phyloP scores from a whole-genome alignment of 345 rosid genomes.

The Gossypium herbaceum region DNA sequence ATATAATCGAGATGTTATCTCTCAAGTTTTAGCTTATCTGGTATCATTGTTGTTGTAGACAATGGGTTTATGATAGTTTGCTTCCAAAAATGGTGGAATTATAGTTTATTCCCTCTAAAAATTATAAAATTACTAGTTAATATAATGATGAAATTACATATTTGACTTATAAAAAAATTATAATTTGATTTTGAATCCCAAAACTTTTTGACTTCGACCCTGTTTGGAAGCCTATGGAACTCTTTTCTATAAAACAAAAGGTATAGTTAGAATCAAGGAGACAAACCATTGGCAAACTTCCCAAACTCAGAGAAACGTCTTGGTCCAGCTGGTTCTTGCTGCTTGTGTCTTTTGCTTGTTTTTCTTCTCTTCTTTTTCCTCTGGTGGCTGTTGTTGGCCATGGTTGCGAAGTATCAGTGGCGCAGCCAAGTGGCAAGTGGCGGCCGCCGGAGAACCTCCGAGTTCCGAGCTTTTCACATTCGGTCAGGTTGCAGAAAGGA shows the following conservation, averaged over 20 bases:
- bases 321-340: not conserved
- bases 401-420: not conserved
- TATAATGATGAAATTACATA: no score
- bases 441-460: not conserved
- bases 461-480: not conserved
- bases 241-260: not conserved
- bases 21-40: no score
- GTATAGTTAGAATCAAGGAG: not conserved
- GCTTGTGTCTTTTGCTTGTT: not conserved
- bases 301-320: not conserved
- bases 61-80: no score
- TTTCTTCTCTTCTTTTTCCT: constrained; percentile 9
- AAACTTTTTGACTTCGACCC: not conserved
- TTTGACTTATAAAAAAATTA: no score
- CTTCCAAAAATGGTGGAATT: no score
- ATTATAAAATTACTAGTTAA: no score
- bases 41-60: not conserved
- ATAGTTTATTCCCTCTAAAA: no score
- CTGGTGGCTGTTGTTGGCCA: not conserved
- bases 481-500: not conserved
- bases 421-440: no score
- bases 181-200: no score
- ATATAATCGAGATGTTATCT: no score
- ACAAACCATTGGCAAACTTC: constrained; percentile 3
- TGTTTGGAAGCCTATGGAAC: not conserved